phyloP scores from a whole-genome alignment of 805 yeast species.

The Metschnikowia proteae region DNA sequence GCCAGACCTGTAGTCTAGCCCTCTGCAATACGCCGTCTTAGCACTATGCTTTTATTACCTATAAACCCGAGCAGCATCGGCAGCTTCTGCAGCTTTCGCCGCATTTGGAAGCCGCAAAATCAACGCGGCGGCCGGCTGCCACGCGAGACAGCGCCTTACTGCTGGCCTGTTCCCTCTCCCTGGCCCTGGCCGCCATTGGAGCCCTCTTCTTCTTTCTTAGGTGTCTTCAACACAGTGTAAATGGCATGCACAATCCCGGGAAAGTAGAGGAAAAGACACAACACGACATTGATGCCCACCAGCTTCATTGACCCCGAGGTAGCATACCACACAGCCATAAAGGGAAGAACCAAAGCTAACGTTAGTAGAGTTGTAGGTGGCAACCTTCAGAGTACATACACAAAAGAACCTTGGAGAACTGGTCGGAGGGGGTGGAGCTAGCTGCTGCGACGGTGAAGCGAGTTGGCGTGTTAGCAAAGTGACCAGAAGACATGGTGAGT shows the following conservation, averaged over 20 bases:
- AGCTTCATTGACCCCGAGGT: background rate
- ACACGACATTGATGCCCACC: slow-evolving; percentile 59
- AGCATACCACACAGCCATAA: slow-evolving; percentile 3
- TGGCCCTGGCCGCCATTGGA: background rate
- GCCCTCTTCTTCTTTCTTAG: background rate
- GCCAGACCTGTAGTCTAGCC: no score
- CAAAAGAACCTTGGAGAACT: slow-evolving; percentile 4
- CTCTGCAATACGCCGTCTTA: background rate
- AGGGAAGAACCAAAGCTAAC: slow-evolving; percentile 3
- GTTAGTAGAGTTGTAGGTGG: background rate
- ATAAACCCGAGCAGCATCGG: background rate
- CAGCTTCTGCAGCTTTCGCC: no score
- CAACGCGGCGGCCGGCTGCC: no score
- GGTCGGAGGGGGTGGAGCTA: background rate
- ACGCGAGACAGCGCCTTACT: no score
- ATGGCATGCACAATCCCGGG: slow-evolving; percentile 78
- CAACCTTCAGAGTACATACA: background rate
- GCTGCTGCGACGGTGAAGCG: background rate
- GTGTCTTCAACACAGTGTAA: slow-evolving; percentile 54
- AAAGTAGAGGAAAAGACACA: slow-evolving; percentile 66
- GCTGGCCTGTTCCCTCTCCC: background rate
- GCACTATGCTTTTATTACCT: background rate
- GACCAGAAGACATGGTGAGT: slow-evolving; percentile 1
- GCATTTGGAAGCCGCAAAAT: no score
- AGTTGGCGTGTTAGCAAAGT: background rate